These are phyloP conservation scores for Aspergillus uvarum DNA, from an alignment of 2,329 filamentous ascomycete species.

Conservation along the genomic window DNA sequence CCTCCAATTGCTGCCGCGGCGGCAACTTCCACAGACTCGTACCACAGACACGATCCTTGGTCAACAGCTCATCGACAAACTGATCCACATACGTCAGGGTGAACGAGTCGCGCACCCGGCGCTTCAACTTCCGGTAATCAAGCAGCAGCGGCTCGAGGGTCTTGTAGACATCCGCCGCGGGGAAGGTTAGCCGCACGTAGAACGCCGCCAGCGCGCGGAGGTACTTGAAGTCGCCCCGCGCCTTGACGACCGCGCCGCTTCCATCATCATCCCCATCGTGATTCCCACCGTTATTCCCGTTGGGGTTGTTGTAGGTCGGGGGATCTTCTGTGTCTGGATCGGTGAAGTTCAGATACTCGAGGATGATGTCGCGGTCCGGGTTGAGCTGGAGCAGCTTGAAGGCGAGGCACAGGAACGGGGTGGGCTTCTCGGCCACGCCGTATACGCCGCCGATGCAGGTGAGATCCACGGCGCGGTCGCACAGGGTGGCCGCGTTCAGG, in stretches of 20 bases:
- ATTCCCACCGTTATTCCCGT: conserved; percentile 19
- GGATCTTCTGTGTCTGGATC: conserved; percentile 57
- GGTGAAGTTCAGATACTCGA: conserved; percentile 75
- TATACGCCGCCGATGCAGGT: conserved; percentile 84
- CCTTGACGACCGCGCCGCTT: conserved; percentile 33
- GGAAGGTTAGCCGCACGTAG: conserved; percentile 86
- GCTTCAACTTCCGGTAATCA: conserved; percentile 79
- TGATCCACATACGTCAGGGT: conserved; percentile 80
- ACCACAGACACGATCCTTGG: conserved; percentile 84
- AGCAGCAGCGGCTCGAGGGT: conserved; percentile 78
- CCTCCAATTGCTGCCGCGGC: conserved; percentile 76
- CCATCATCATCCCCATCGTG: conserved; percentile 25
- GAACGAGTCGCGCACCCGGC: conserved; percentile 72
- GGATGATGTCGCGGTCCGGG: conserved; percentile 73
- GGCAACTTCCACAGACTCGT: conserved; percentile 93
- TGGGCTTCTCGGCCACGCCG: conserved; percentile 78
- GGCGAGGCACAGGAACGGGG: conserved; percentile 85
- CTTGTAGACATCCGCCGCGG: conserved; percentile 75
- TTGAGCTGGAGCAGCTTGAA: conserved; percentile 92
- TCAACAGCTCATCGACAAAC: conserved; percentile 88
- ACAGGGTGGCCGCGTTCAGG: conserved; percentile 75
- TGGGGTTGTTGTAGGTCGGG: conserved; percentile 39
- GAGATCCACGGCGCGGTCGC: conserved; percentile 86
- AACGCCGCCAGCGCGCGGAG: conserved; percentile 85
- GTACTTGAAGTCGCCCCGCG: conserved; percentile 63